Percentiles rank a stretch among this genome's conserved stretches.
These are phyloP conservation scores for Phytophthora nicotianae DNA, from an alignment of 352 stramenopile species.

Conservation along the genomic window DNA sequence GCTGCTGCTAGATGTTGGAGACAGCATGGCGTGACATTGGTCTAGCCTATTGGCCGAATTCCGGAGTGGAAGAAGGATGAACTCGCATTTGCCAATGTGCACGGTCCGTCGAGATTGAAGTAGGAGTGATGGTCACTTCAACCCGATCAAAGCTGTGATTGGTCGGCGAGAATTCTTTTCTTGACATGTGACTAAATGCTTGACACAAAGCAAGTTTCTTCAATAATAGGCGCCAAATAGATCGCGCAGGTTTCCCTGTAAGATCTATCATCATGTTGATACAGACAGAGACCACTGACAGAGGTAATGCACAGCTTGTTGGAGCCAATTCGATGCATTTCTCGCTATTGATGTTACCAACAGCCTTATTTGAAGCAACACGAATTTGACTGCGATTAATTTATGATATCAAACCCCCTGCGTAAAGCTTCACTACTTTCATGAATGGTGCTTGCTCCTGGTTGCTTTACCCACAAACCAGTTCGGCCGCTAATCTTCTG, in stretches of 20 bases:
- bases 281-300: too few relatives aligned
- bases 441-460: not conserved
- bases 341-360: not conserved
- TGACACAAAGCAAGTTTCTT: too few relatives aligned
- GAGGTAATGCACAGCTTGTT: too few relatives aligned
- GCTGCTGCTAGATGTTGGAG: not conserved
- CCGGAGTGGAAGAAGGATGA: not conserved
- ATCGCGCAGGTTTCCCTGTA: too few relatives aligned
- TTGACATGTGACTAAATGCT: too few relatives aligned
- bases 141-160: not conserved
- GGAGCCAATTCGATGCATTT: too few relatives aligned
- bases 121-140: slow-evolving; percentile 17
- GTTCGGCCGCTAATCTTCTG: not conserved
- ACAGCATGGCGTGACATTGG: not conserved
- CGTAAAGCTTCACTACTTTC: not conserved
- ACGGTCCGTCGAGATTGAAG: not conserved
- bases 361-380: not conserved
- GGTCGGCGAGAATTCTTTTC: too few relatives aligned
- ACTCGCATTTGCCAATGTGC: too few relatives aligned
- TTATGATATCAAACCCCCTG: not conserved
- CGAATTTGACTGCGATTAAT: not conserved
- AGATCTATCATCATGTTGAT: too few relatives aligned
- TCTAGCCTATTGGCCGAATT: not conserved
- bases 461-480: not conserved
- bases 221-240: too few relatives aligned